Percentiles rank a stretch among this genome's conserved stretches.
Conservation (phyloP, 139 green algal genomes). For the Chlamydomonas applanata region DNA sequence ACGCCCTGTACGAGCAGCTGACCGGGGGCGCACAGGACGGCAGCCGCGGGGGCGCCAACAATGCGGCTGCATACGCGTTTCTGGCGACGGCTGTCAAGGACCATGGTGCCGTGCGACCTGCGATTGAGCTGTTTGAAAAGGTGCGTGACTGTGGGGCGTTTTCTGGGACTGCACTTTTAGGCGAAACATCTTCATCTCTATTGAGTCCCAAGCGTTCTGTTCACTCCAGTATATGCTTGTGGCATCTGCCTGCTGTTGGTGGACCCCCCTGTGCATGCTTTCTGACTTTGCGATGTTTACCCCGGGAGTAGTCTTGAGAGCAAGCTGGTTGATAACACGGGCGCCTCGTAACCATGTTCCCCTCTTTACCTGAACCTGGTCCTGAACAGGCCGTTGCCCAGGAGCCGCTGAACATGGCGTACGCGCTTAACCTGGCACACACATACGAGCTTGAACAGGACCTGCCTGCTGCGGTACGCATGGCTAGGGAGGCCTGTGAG, state of each 20-base stretch:
- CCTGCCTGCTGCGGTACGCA: slow-evolving; percentile 29
- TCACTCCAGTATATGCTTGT: too few relatives aligned
- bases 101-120: slow-evolving; percentile 46
- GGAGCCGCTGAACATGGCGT: slow-evolving; percentile 34
- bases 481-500: background rate
- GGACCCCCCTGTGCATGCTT: background rate
- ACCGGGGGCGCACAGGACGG: slow-evolving; percentile 20
- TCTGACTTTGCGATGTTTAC: too few relatives aligned
- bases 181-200: too few relatives aligned
- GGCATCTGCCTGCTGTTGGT: too few relatives aligned
- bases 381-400: slow-evolving; percentile 1
- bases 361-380: too few relatives aligned
- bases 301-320: too few relatives aligned
- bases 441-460: slow-evolving; percentile 55
- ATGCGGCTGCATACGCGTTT: slow-evolving; percentile 57
- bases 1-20: background rate
- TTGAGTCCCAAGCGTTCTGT: too few relatives aligned
- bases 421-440: slow-evolving; percentile 61
- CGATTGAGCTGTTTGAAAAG: slow-evolving; percentile 33
- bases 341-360: too few relatives aligned
- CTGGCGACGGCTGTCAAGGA: slow-evolving; percentile 60
- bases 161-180: too few relatives aligned
- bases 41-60: background rate
- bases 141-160: too few relatives aligned
- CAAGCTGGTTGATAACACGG: too few relatives aligned